Percentiles rank a stretch among this genome's conserved stretches.
phyloP scores from a whole-genome alignment of 1,284 basidiomycete genomes.

The Gomphus bonarii region DNA sequence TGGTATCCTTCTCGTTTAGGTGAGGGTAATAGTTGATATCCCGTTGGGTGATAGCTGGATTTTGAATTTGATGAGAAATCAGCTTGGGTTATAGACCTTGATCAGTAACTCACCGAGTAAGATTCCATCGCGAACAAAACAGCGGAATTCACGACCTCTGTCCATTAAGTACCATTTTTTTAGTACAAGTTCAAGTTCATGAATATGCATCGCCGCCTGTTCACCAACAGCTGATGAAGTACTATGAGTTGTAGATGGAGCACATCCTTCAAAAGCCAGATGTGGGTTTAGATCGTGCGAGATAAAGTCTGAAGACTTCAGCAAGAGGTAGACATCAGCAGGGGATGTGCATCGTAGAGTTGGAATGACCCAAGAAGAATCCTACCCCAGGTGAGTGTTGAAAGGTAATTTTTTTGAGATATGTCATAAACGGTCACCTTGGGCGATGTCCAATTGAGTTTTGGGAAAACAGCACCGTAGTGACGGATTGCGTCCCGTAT shows the following conservation, averaged over 20 bases:
- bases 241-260: conserved; percentile 14
- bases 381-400: conserved; percentile 36
- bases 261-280: conserved; percentile 57
- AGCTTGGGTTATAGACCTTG: conserved; percentile 2
- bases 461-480: conserved; percentile 87
- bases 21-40: conserved; percentile 88
- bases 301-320: conserved; percentile 91
- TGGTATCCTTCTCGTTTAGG: conserved; percentile 53
- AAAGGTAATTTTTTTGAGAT: not conserved
- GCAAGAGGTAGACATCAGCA: conserved; percentile 83
- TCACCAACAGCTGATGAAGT: conserved; percentile 12
- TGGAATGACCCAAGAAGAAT: conserved; percentile 88
- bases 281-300: conserved; percentile 64
- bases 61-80: conserved; percentile 15
- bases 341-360: conserved; percentile 83
- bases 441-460: conserved; percentile 89
- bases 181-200: conserved; percentile 79
- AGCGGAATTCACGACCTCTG: conserved; percentile 73
- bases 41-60: conserved; percentile 76
- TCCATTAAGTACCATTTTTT: conserved; percentile 89
- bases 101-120: conserved; percentile 51
- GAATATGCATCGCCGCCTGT: conserved; percentile 19
- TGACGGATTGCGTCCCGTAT: conserved; percentile 61
- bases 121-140: conserved; percentile 67
- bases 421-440: conserved; percentile 36